Percentiles rank a stretch among this genome's conserved stretches.
Conservation (phyloP, 164 flowering plant genomes). For the Saururus chinensis region DNA sequence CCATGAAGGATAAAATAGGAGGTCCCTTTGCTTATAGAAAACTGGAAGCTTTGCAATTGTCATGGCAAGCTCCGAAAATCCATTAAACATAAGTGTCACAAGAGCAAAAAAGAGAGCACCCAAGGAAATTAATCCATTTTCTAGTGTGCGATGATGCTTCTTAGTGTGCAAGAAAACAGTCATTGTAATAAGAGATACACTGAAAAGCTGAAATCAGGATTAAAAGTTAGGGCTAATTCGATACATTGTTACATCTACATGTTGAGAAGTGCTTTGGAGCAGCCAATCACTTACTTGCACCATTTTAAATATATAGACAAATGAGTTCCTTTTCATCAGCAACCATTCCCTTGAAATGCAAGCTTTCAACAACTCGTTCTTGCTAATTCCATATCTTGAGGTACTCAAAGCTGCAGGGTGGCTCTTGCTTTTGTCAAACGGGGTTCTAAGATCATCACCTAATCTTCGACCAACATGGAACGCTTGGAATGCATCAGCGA, state of each 20-base stretch:
- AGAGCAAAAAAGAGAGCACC: conserved; percentile 13
- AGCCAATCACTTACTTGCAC: conserved; percentile 28
- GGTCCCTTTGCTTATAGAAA: conserved; percentile 16
- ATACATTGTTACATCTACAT: neutral
- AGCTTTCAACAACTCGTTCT: conserved; percentile 49
- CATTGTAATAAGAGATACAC: conserved; percentile 8
- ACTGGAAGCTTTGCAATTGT: conserved; percentile 14
- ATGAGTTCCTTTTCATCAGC: conserved; percentile 69
- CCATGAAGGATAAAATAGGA: conserved; percentile 15
- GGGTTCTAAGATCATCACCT: conserved; percentile 36
- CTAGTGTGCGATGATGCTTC: conserved; percentile 8
- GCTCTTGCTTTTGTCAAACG: conserved; percentile 51
- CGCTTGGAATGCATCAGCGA: conserved; percentile 49
- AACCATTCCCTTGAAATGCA: conserved; percentile 46
- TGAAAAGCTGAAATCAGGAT: conserved; percentile 5
- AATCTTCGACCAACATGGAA: conserved; percentile 44
- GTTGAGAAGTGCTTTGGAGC: neutral
- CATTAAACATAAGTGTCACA: conserved; percentile 9
- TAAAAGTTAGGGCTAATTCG: neutral
- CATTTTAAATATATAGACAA: conserved; percentile 48
- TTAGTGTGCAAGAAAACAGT: conserved; percentile 12
- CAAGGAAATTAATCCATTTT: conserved; percentile 8
- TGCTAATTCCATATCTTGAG: conserved; percentile 40
- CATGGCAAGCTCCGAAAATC: conserved; percentile 12
- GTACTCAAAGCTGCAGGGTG: conserved; percentile 57